Conservation (phyloP, 257 asterid genomes). For the Solanum ahanhuiri region DNA sequence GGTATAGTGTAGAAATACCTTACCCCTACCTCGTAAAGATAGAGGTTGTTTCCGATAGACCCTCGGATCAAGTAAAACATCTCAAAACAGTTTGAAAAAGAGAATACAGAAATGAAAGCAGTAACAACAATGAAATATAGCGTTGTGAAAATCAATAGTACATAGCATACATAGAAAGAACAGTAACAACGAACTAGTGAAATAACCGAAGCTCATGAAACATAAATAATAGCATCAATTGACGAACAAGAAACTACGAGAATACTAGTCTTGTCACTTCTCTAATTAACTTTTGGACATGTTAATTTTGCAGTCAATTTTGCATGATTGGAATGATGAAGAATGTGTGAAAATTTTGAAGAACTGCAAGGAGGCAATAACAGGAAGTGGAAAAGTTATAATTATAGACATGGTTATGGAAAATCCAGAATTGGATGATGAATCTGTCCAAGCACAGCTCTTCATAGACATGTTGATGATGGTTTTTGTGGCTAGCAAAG, state of each 20-base stretch:
- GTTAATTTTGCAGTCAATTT: conserved; percentile 8
- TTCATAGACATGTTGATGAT: conserved; percentile 3
- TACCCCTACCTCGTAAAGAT: background rate
- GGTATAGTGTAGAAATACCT: background rate
- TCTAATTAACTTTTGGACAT: background rate
- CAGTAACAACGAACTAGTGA: background rate
- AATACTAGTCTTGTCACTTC: background rate
- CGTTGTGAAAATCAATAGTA: background rate
- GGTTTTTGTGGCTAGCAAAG: conserved; percentile 1
- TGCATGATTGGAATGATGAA: conserved; percentile 21
- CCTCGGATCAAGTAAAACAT: background rate
- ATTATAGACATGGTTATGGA: conserved; percentile 10
- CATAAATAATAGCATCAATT: background rate
- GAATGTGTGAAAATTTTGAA: conserved; percentile 4
- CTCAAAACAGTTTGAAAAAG: background rate
- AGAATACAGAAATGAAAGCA: background rate
- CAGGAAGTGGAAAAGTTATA: conserved; percentile 8
- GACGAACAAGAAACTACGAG: background rate
- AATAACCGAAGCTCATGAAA: background rate
- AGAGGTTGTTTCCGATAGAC: too few species aligned
- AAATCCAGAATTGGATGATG: background rate
- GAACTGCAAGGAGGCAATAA: conserved; percentile 10
- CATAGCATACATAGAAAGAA: background rate
- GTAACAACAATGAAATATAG: background rate
- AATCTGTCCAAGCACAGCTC: background rate